Conservation (phyloP, 2,329 filamentous ascomycete species). For the Alternaria gaisen region DNA sequence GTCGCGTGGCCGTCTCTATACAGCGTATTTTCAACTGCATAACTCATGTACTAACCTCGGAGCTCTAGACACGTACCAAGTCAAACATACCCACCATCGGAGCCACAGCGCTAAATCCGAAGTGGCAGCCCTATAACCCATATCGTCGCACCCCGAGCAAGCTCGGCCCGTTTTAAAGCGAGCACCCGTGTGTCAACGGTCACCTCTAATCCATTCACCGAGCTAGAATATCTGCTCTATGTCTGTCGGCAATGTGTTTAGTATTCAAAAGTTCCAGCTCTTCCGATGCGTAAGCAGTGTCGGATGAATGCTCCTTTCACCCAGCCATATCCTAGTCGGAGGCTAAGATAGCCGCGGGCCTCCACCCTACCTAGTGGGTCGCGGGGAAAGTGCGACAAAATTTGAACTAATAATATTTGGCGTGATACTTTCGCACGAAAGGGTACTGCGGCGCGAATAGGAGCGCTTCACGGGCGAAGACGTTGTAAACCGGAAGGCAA, state of each 20-base stretch:
- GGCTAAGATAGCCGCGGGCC: slow-evolving; percentile 18
- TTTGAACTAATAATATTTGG: slow-evolving; percentile 24
- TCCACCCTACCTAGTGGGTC: slow-evolving; percentile 21
- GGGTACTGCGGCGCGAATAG: slow-evolving; percentile 25
- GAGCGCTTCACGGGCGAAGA: slow-evolving; percentile 7
- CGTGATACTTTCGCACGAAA: slow-evolving; percentile 36
- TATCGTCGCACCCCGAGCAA: slow-evolving; percentile 9
- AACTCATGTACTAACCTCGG: slow-evolving; percentile 11
- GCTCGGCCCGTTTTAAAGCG: slow-evolving; percentile 52
- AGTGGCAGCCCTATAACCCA: slow-evolving; percentile 27
- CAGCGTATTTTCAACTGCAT: slow-evolving; percentile 6
- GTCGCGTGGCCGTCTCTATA: slow-evolving; percentile 2
- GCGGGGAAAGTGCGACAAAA: slow-evolving; percentile 27
- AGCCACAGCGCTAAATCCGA: slow-evolving; percentile 34
- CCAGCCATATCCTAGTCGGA: slow-evolving; percentile 21
- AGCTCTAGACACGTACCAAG: slow-evolving; percentile 17
- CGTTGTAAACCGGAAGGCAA: slow-evolving; percentile 6
- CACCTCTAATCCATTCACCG: slow-evolving; percentile 3
- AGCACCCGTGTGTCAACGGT: slow-evolving; percentile 21
- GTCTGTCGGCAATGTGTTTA: background rate
- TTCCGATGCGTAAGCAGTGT: slow-evolving; percentile 28
- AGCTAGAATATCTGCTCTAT: slow-evolving; percentile 12
- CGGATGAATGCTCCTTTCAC: slow-evolving; percentile 43
- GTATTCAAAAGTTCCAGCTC: slow-evolving; percentile 15
- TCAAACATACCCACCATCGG: slow-evolving; percentile 16